phyloP scores from a whole-genome alignment of 148 eudicot species.

The Limonium bicolor region DNA sequence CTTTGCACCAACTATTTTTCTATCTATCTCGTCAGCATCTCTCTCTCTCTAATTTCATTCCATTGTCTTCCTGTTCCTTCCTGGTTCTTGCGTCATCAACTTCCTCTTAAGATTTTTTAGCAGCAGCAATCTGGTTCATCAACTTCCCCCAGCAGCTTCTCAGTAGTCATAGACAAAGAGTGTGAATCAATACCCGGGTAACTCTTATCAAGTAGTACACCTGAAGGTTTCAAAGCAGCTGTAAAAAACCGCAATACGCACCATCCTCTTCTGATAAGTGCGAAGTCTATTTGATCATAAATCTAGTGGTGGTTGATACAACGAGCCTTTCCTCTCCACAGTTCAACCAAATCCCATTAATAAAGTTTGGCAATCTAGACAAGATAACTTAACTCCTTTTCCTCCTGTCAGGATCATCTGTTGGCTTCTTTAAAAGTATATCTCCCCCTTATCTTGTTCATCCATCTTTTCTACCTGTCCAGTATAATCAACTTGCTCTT shows the following conservation, averaged over 20 bases:
- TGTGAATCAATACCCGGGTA: slow-evolving; percentile 6
- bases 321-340: slow-evolving; percentile 16
- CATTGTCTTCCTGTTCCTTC: too few species aligned
- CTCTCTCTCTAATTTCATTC: too few species aligned
- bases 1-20: too few species aligned
- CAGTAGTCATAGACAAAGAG: slow-evolving; percentile 5
- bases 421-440: neutral
- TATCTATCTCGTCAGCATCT: too few species aligned
- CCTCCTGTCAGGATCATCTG: neutral
- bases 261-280: slow-evolving; percentile 14
- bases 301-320: slow-evolving; percentile 18
- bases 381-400: slow-evolving; percentile 13
- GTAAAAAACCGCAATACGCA: slow-evolving; percentile 15
- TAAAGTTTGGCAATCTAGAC: slow-evolving; percentile 16
- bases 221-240: slow-evolving; percentile 13
- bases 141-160: slow-evolving; percentile 1
- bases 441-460: neutral
- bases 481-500: slow-evolving; percentile 22
- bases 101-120: too few species aligned
- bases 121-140: too few species aligned
- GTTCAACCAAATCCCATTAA: slow-evolving; percentile 19
- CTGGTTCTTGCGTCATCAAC: too few species aligned
- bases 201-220: slow-evolving; percentile 13
- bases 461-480: neutral
- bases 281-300: slow-evolving; percentile 18